phyloP scores from a whole-genome alignment of 495 filamentous ascomycete species.

The Venustampulla echinocandica region DNA sequence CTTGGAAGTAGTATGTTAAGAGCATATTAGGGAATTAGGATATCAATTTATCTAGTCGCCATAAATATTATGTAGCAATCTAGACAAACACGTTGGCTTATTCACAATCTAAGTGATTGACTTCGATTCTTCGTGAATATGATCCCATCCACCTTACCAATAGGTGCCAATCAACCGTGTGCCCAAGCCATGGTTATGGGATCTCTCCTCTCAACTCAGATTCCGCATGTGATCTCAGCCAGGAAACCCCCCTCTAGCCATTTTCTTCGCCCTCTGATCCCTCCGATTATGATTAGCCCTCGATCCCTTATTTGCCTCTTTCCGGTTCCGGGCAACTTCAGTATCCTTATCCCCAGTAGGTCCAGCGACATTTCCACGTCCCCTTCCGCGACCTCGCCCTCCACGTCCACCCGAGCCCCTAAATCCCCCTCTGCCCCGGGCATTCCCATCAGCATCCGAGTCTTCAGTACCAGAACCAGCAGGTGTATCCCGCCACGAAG shows the following conservation, averaged over 20 bases:
- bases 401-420: constrained; percentile 42
- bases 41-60: too few species aligned
- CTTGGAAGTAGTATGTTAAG: too few species aligned
- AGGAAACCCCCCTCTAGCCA: constrained; percentile 45
- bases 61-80: too few species aligned
- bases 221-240: too few species aligned
- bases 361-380: constrained; percentile 50
- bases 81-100: too few species aligned
- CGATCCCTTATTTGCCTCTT: constrained; percentile 54
- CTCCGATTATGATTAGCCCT: constrained; percentile 59
- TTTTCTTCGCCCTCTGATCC: constrained; percentile 69
- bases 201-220: too few species aligned
- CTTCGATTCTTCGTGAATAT: too few species aligned
- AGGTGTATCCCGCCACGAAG: constrained; percentile 47
- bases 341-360: constrained; percentile 50
- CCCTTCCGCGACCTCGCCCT: constrained; percentile 42
- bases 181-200: too few species aligned
- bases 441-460: constrained; percentile 27
- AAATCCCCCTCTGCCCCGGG: constrained; percentile 34
- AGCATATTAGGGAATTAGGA: too few species aligned
- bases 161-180: too few species aligned
- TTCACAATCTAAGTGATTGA: too few species aligned
- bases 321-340: constrained; percentile 52
- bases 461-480: constrained; percentile 39
- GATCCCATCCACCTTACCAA: too few species aligned